Percentiles rank a stretch among this genome's conserved stretches.
phyloP scores from a whole-genome alignment of 2,329 filamentous ascomycete species.

The Stagonosporopsis cucurbitacearum region DNA sequence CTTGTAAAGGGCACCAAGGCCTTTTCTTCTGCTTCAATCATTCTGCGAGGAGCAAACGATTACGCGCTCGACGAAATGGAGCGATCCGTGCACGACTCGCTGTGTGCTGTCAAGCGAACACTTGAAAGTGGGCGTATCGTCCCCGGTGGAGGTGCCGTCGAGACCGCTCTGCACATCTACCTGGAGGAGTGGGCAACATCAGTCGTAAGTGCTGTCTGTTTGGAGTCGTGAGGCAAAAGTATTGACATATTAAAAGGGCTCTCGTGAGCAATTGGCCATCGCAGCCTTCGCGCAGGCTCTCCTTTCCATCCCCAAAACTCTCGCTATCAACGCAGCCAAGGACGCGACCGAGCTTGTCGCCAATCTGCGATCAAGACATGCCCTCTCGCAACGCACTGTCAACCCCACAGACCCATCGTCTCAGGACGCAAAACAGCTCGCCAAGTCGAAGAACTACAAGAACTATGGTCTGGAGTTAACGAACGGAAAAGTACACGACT shows the following conservation, averaged over 20 bases:
- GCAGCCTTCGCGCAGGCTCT: slow-evolving; percentile 96
- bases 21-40: slow-evolving; percentile 92
- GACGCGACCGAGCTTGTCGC: slow-evolving; percentile 94
- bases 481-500: slow-evolving; percentile 89
- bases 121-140: slow-evolving; percentile 97
- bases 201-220: slow-evolving; percentile 64
- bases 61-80: slow-evolving; percentile 99
- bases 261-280: slow-evolving; percentile 95
- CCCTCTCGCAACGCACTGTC: slow-evolving; percentile 83
- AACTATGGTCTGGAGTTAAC: slow-evolving; percentile 95
- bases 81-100: slow-evolving; percentile 93
- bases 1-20: slow-evolving; percentile 94
- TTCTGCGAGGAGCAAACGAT: slow-evolving; percentile 94
- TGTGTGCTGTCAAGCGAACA: slow-evolving; percentile 96
- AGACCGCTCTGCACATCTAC: slow-evolving; percentile 99
- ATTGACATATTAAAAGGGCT: slow-evolving; percentile 61
- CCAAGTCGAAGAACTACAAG: slow-evolving; percentile 96
- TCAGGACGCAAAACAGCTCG: slow-evolving; percentile 86
- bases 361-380: slow-evolving; percentile 91
- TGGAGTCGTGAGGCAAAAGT: not conserved
- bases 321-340: slow-evolving; percentile 96
- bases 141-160: slow-evolving; percentile 92
- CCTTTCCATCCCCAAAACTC: slow-evolving; percentile 92
- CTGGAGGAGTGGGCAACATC: slow-evolving; percentile 98
- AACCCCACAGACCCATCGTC: slow-evolving; percentile 67